These are phyloP conservation scores for Sanghuangporus baumii DNA, from an alignment of 1,284 basidiomycete genomes.

Conservation along the genomic window DNA sequence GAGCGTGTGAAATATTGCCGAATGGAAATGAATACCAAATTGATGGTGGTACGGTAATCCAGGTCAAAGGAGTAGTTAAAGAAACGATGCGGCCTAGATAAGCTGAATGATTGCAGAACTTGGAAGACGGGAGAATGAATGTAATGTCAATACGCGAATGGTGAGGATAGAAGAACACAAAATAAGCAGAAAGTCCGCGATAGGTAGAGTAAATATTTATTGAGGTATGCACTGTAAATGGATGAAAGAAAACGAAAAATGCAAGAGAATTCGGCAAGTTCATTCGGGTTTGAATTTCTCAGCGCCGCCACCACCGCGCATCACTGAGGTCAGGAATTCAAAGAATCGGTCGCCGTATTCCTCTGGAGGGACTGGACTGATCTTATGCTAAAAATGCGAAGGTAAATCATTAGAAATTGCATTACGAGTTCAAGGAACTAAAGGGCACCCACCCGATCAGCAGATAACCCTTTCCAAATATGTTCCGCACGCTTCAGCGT, in stretches of 20 bases:
- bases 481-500: slow-evolving; percentile 80
- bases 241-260: neutral
- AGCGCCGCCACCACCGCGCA: slow-evolving; percentile 75
- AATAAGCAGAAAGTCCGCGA: slow-evolving; percentile 5
- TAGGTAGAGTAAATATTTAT: slow-evolving; percentile 7
- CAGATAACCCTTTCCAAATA: slow-evolving; percentile 86
- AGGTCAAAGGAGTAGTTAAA: neutral
- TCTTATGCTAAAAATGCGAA: slow-evolving; percentile 65
- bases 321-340: slow-evolving; percentile 80
- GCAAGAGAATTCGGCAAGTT: neutral
- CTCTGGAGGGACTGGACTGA: slow-evolving; percentile 82
- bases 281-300: slow-evolving; percentile 52
- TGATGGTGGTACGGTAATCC: neutral
- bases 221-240: neutral
- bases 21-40: neutral
- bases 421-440: slow-evolving; percentile 8
- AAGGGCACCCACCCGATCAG: slow-evolving; percentile 67
- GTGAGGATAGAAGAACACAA: neutral
- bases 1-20: neutral
- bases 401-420: slow-evolving; percentile 1
- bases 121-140: neutral
- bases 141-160: slow-evolving; percentile 4
- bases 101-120: neutral
- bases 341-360: slow-evolving; percentile 89
- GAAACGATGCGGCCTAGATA: neutral